Conservation (phyloP, 106 monocot genomes). For the Agapanthus africanus region DNA sequence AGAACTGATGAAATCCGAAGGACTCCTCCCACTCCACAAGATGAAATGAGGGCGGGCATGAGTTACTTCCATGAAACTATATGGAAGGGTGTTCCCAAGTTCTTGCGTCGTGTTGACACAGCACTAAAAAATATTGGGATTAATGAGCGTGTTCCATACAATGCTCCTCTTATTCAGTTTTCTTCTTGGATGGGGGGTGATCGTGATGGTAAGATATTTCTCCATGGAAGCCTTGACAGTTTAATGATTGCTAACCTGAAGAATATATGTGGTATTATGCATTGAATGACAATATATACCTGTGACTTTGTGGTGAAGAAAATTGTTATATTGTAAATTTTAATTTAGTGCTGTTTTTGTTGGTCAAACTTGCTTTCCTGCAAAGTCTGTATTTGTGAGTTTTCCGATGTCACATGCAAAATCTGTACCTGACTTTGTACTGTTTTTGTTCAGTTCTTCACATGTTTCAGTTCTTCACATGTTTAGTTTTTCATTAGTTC, state of each 20-base stretch:
- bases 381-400: neutral
- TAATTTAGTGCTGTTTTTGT: neutral
- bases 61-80: conserved; percentile 99
- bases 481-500: no score
- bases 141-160: conserved; percentile 88
- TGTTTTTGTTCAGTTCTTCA: no score
- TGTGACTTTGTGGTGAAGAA: no score
- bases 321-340: no score
- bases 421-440: no score
- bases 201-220: conserved; percentile 76
- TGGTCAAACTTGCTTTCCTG: neutral
- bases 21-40: conserved; percentile 91
- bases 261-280: neutral
- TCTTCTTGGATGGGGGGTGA: conserved; percentile 99
- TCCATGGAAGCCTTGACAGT: neutral
- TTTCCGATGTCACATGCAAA: no score
- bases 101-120: conserved; percentile 87
- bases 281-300: no score
- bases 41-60: conserved; percentile 98
- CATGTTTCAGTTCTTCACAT: no score
- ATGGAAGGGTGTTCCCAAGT: conserved; percentile 98
- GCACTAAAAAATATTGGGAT: conserved; percentile 95
- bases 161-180: conserved; percentile 97
- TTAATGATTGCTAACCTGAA: neutral
- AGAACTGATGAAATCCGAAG: conserved; percentile 96